Conservation (phyloP, 2,329 filamentous ascomycete genomes). For the Dactylellina cionopaga region DNA sequence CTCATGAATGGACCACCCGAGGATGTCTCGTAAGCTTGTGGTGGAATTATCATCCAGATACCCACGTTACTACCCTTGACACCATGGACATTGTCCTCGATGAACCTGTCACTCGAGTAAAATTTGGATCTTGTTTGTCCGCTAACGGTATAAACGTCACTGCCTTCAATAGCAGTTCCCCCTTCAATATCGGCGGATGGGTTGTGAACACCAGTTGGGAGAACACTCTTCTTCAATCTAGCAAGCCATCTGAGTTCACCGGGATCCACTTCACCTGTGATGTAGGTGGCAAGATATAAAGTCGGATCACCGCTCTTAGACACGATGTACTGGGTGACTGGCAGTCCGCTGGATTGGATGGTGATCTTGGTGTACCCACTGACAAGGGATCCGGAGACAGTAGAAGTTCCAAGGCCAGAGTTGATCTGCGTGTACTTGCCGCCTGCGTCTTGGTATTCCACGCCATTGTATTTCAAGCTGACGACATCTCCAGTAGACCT, state of each 20-base stretch:
- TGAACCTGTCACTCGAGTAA: conserved; percentile 75
- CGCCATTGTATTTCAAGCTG: conserved; percentile 39
- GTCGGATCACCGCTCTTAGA: conserved; percentile 70
- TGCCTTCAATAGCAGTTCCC: conserved; percentile 43
- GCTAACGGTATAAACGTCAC: conserved; percentile 66
- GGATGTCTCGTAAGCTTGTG: conserved; percentile 69
- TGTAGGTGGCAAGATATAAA: conserved; percentile 72
- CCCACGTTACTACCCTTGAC: conserved; percentile 65
- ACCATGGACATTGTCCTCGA: conserved; percentile 74
- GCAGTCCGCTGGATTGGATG: conserved; percentile 68
- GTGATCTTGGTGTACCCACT: conserved; percentile 66
- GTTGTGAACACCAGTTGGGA: conserved; percentile 38
- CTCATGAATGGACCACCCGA: conserved; percentile 75
- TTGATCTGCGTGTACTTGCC: conserved; percentile 68
- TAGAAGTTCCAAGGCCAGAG: conserved; percentile 69
- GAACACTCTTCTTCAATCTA: conserved; percentile 43
- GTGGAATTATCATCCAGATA: conserved; percentile 71
- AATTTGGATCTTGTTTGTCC: conserved; percentile 75
- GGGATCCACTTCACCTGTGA: conserved; percentile 67
- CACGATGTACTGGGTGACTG: conserved; percentile 70
- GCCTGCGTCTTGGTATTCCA: conserved; percentile 40
- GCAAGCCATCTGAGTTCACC: conserved; percentile 72
- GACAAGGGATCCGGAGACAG: conserved; percentile 63
- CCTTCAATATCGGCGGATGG: conserved; percentile 32
- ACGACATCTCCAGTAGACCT: conserved; percentile 48